These are phyloP conservation scores for Ascochyta pisi DNA, from an alignment of 2,329 filamentous ascomycete species.

Conservation along the genomic window DNA sequence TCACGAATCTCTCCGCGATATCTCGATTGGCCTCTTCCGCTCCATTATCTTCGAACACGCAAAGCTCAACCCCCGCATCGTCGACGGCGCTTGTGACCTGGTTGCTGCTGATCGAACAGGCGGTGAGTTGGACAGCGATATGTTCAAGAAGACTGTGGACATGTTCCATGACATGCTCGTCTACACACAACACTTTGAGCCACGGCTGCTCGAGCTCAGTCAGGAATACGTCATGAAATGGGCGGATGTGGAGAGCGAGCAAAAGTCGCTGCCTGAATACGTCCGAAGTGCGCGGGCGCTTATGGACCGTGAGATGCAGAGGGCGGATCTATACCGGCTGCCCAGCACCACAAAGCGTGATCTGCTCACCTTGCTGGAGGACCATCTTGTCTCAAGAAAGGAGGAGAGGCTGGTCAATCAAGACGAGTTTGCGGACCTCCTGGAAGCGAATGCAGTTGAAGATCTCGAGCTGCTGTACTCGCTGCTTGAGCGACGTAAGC, in stretches of 20 bases:
- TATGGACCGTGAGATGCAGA: slow-evolving; percentile 73
- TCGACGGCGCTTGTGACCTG: slow-evolving; percentile 78
- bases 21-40: slow-evolving; percentile 79
- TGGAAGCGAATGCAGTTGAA: slow-evolving; percentile 72
- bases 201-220: slow-evolving; percentile 72
- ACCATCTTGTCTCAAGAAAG: slow-evolving; percentile 73
- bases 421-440: slow-evolving; percentile 72
- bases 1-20: slow-evolving; percentile 79
- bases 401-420: slow-evolving; percentile 64
- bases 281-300: slow-evolving; percentile 73
- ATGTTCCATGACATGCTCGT: slow-evolving; percentile 87
- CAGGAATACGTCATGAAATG: slow-evolving; percentile 72
- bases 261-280: slow-evolving; percentile 73
- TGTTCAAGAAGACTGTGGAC: slow-evolving; percentile 75
- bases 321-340: slow-evolving; percentile 82
- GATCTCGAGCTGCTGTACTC: slow-evolving; percentile 80
- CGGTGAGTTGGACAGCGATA: slow-evolving; percentile 64
- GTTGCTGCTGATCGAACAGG: slow-evolving; percentile 73
- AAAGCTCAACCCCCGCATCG: slow-evolving; percentile 60
- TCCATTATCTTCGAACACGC: slow-evolving; percentile 63
- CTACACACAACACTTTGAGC: slow-evolving; percentile 82
- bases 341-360: slow-evolving; percentile 82
- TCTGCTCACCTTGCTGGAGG: slow-evolving; percentile 75
- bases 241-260: slow-evolving; percentile 69
- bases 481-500: slow-evolving; percentile 73